A percentile compares a stretch with the other conserved stretches of the same genome.
phyloP scores from a whole-genome alignment of 768 basidiomycete species.

The Pleurotus pulmonarius region DNA sequence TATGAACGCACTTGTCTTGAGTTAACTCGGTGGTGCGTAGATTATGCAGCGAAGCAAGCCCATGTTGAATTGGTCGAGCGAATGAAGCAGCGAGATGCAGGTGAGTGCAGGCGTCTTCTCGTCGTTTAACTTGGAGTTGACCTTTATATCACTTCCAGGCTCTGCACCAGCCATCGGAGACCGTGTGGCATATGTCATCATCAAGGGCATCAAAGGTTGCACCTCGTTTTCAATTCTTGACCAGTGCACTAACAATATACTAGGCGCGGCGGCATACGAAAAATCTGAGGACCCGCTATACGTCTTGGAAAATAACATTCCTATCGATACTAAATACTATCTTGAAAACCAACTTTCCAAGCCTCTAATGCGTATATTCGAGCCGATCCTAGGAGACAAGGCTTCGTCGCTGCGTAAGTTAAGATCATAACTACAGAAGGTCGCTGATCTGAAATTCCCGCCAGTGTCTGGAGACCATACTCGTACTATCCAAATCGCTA shows the following conservation, averaged over 20 bases:
- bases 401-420: conserved; percentile 75
- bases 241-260: not conserved
- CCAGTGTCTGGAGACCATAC: conserved; percentile 96
- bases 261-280: conserved; percentile 95
- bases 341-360: conserved; percentile 97
- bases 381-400: conserved; percentile 94
- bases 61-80: conserved; percentile 94
- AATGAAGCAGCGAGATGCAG: conserved; percentile 95
- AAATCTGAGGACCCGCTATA: conserved; percentile 98
- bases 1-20: not conserved
- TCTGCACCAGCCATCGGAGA: conserved; percentile 98
- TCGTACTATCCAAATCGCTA: conserved; percentile 91
- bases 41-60: conserved; percentile 93
- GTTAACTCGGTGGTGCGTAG: conserved; percentile 33
- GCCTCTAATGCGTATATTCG: conserved; percentile 95
- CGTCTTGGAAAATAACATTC: conserved; percentile 96
- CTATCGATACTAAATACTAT: conserved; percentile 97
- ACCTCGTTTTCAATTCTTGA: not conserved
- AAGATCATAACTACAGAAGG: not conserved
- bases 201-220: conserved; percentile 90
- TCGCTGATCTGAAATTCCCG: conserved; percentile 6
- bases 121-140: not conserved
- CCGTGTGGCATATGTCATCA: conserved; percentile 97
- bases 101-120: conserved; percentile 26
- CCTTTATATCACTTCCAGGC: conserved; percentile 37